Evolutionary conservation across 78 protist genomes (phyloP).

Genomic region (Isochrysis galbana): DNA sequence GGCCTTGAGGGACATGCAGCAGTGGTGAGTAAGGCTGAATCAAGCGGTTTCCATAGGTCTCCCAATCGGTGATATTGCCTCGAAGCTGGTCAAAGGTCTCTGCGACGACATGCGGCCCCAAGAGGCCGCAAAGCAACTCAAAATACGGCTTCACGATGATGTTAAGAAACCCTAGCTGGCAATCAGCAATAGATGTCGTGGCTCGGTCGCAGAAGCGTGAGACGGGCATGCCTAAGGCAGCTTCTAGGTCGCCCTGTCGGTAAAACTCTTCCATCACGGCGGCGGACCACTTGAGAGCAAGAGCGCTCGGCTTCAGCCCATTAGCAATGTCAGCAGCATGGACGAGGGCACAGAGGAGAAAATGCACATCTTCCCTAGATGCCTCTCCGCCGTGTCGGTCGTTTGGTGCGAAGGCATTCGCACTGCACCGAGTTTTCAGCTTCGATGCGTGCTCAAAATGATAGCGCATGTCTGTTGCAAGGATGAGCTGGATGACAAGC

Average conservation of each 20-base stretch:
- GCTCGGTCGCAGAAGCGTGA: background rate
- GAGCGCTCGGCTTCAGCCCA: background rate
- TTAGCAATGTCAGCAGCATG: slow-evolving; percentile 46
- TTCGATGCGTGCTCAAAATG: slow-evolving; percentile 1
- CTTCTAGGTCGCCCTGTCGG: slow-evolving; percentile 49
- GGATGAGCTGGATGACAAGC: background rate
- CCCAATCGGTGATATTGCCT: background rate
- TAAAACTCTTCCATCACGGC: slow-evolving; percentile 38
- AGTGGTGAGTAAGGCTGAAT: too few relatives aligned
- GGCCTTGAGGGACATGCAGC: too few relatives aligned
- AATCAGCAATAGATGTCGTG: background rate
- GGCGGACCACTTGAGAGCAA: slow-evolving; percentile 7
- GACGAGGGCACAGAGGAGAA: background rate
- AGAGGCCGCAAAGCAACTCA: background rate
- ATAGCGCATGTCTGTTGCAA: background rate
- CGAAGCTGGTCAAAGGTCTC: background rate
- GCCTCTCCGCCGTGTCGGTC: background rate
- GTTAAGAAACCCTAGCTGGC: slow-evolving; percentile 9
- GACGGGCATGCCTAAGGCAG: slow-evolving; percentile 19
- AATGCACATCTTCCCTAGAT: background rate
- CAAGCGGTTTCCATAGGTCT: background rate
- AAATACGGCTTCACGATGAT: slow-evolving; percentile 19
- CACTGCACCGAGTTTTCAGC: background rate
- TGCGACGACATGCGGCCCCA: background rate
- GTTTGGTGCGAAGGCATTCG: background rate